Evolutionary conservation across 2,329 filamentous ascomycete genomes (phyloP).

Genomic region (Pestalotiopsis sp.): DNA sequence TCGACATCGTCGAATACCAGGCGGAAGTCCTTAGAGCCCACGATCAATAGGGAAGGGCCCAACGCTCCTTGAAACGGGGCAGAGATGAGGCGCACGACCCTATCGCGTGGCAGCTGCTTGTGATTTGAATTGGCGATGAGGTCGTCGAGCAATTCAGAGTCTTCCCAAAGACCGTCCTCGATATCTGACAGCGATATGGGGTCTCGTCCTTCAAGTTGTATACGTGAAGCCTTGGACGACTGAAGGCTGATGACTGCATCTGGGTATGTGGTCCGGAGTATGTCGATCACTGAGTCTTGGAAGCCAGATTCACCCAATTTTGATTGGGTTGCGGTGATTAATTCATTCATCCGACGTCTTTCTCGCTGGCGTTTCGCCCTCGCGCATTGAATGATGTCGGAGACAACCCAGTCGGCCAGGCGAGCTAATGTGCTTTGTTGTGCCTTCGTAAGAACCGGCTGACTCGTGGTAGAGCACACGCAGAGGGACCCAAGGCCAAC

Average conservation of each 20-base stretch:
- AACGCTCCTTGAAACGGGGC: constrained; percentile 36
- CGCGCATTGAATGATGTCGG: constrained; percentile 42
- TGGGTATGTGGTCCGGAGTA: constrained; percentile 37
- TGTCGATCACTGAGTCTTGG: constrained; percentile 24
- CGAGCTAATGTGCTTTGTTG: constrained; percentile 30
- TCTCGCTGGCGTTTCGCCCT: constrained; percentile 40
- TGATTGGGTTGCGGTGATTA: constrained; percentile 30
- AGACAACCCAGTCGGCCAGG: constrained; percentile 36
- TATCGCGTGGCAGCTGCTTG: constrained; percentile 25
- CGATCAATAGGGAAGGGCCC: constrained; percentile 35
- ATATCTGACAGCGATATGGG: constrained; percentile 31
- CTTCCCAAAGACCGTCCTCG: constrained; percentile 46
- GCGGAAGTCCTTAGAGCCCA: constrained; percentile 26
- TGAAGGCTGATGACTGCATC: constrained; percentile 31
- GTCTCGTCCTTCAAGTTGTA: constrained; percentile 29
- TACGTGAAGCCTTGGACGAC: constrained; percentile 22
- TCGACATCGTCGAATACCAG: constrained; percentile 41
- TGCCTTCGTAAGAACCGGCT: constrained; percentile 31
- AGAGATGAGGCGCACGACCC: constrained; percentile 38
- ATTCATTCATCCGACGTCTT: constrained; percentile 39
- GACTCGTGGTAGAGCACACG: constrained; percentile 39
- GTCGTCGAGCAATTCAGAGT: constrained; percentile 39
- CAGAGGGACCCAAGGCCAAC: constrained; percentile 45
- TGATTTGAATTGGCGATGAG: constrained; percentile 40
- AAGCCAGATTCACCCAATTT: constrained; percentile 20